Evolutionary conservation across 2,329 filamentous ascomycete genomes (phyloP).

Genomic region (Cercospora sp.): DNA sequence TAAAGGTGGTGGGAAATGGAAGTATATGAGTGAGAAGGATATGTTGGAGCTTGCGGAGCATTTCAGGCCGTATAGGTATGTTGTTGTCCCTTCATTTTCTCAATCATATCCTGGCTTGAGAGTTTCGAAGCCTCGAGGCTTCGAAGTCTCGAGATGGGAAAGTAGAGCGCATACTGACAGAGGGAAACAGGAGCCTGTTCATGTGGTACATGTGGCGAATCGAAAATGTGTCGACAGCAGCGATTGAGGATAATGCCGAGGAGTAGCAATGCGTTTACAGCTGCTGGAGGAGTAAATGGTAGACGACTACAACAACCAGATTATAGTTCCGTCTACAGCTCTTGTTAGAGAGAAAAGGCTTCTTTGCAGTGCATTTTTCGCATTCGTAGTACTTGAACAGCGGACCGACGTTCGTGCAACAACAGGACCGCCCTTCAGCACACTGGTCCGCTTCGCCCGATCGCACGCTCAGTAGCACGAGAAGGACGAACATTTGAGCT

Average conservation of each 20-base stretch:
- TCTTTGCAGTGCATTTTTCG: neutral
- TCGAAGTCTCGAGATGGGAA: too few relatives aligned
- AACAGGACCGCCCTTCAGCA: neutral
- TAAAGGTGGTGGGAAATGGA: constrained; percentile 84
- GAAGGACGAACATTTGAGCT: neutral
- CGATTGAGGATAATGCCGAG: constrained; percentile 27
- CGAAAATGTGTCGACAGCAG: constrained; percentile 27
- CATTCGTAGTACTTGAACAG: neutral
- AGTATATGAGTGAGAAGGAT: constrained; percentile 93
- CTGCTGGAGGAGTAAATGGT: neutral
- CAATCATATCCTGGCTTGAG: too few relatives aligned
- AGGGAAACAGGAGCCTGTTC: constrained; percentile 67
- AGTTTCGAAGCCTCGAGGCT: too few relatives aligned
- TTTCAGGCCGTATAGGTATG: constrained; percentile 75
- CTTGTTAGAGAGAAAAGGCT: neutral
- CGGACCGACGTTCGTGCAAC: neutral
- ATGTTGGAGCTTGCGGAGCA: constrained; percentile 79
- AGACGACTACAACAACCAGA: neutral
- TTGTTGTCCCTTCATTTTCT: too few relatives aligned
- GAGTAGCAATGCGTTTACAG: neutral
- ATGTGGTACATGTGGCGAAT: constrained; percentile 96
- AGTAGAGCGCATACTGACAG: too few relatives aligned
- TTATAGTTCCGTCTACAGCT: neutral
- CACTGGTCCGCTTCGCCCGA: neutral
- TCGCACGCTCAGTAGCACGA: too few relatives aligned